Conservation (phyloP, 2,329 filamentous ascomycete species). For the Fusarium sp. region DNA sequence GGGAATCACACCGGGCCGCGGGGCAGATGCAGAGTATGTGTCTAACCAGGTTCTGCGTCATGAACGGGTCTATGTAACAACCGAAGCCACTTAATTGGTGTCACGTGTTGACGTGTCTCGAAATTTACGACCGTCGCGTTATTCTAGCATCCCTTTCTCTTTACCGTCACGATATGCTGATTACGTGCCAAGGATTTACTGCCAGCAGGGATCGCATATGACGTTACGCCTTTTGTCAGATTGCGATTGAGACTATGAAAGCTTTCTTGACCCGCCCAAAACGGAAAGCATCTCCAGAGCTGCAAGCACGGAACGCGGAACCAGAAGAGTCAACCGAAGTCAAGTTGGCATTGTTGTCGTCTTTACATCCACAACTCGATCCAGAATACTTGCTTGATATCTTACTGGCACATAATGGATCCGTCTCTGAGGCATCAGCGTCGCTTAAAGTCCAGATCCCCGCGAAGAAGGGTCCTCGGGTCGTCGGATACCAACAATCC, state of each 20-base stretch:
- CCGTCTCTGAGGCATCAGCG: slow-evolving; percentile 72
- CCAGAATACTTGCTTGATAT: slow-evolving; percentile 81
- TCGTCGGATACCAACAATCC: slow-evolving; percentile 71
- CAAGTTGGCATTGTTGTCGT: slow-evolving; percentile 86
- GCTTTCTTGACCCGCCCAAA: slow-evolving; percentile 67
- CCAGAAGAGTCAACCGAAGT: slow-evolving; percentile 87
- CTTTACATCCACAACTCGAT: slow-evolving; percentile 74
- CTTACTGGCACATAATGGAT: slow-evolving; percentile 81
- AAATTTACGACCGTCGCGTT: background rate
- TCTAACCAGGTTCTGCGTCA: slow-evolving; percentile 35
- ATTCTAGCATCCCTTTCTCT: background rate
- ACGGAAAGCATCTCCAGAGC: slow-evolving; percentile 56
- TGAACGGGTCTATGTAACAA: slow-evolving; percentile 29
- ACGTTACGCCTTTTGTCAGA: background rate
- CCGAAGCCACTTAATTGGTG: background rate
- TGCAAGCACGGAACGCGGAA: slow-evolving; percentile 44
- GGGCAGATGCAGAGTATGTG: slow-evolving; percentile 37
- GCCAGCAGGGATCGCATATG: background rate
- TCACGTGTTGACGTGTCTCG: slow-evolving; percentile 49
- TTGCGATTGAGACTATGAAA: slow-evolving; percentile 61
- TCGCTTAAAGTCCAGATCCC: slow-evolving; percentile 58
- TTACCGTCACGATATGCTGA: background rate
- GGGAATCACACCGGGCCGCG: slow-evolving; percentile 45
- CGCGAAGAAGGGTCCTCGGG: slow-evolving; percentile 52
- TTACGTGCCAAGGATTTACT: background rate